These are phyloP conservation scores for Trifolium repens DNA, from an alignment of 306 rosid genomes.

Conservation along the genomic window DNA sequence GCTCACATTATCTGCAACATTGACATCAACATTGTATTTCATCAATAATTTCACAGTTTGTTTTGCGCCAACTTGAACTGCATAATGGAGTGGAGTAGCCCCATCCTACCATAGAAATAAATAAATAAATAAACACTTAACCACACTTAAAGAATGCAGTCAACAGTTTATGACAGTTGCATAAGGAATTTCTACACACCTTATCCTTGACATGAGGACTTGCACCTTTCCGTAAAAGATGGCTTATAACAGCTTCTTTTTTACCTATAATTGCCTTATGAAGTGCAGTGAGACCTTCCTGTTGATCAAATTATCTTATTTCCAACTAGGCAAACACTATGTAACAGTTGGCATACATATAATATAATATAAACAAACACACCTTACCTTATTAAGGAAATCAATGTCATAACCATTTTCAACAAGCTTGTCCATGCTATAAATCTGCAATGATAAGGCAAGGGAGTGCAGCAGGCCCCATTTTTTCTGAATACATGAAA, in stretches of 20 bases:
- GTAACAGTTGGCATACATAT: slow-evolving; percentile 11
- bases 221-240: slow-evolving; percentile 93
- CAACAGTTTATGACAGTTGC: slow-evolving; percentile 19
- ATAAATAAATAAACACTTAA: slow-evolving; percentile 36
- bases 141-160: slow-evolving; percentile 26
- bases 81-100: slow-evolving; percentile 95
- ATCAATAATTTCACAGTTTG: slow-evolving; percentile 84
- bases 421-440: slow-evolving; percentile 72
- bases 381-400: slow-evolving; percentile 67
- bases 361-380: slow-evolving; percentile 19
- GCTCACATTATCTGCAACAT: slow-evolving; percentile 77
- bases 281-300: slow-evolving; percentile 95
- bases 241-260: slow-evolving; percentile 83
- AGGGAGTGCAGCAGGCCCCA: slow-evolving; percentile 84
- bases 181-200: slow-evolving; percentile 52
- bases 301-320: slow-evolving; percentile 48
- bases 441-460: slow-evolving; percentile 73
- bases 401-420: slow-evolving; percentile 72
- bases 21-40: slow-evolving; percentile 77
- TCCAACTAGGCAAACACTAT: slow-evolving; percentile 20
- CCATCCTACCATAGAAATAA: slow-evolving; percentile 70
- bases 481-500: slow-evolving; percentile 60
- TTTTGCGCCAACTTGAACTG: slow-evolving; percentile 91
- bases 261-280: slow-evolving; percentile 83
- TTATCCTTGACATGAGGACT: slow-evolving; percentile 79